Percentiles rank a stretch among this genome's conserved stretches.
These are phyloP conservation scores for Pythium guiyangense DNA, from an alignment of 352 stramenopile genomes.

Conservation along the genomic window DNA sequence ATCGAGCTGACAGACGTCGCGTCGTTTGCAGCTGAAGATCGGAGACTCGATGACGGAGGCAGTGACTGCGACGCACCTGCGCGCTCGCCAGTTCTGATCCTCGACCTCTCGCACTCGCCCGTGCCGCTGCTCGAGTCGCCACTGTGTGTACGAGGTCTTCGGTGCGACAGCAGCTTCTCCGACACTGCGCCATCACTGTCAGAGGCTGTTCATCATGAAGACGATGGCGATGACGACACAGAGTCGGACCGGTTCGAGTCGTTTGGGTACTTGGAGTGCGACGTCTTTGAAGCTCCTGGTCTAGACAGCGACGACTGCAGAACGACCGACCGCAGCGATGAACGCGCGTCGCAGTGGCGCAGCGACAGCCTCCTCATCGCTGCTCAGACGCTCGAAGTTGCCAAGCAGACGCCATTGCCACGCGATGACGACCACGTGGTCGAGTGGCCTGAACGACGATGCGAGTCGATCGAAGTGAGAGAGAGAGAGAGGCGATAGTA, in stretches of 20 bases:
- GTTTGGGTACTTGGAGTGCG: slow-evolving; percentile 25
- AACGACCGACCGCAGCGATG: no score
- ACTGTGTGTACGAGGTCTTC: not conserved
- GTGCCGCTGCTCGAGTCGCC: slow-evolving; percentile 14
- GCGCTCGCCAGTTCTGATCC: not conserved
- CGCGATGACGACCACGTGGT: no score
- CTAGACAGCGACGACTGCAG: no score
- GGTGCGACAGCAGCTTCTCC: slow-evolving; percentile 8
- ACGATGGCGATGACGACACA: no score
- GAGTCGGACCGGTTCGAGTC: no score
- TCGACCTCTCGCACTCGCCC: slow-evolving; percentile 9
- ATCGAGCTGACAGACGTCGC: not conserved
- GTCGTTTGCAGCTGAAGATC: not conserved
- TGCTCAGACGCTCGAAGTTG: no score
- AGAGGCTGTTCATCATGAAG: not conserved
- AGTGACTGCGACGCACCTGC: not conserved
- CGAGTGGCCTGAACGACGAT: no score
- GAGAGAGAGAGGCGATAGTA: no score
- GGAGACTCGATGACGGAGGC: not conserved
- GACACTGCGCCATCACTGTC: not conserved
- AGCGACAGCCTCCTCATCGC: no score
- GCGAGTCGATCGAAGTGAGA: no score
- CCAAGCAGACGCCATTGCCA: no score
- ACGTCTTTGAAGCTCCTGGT: slow-evolving; percentile 11
- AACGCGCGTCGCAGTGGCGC: no score